Conservation (phyloP, 176 grass and related monocot species). For the Triticum monococcum region DNA sequence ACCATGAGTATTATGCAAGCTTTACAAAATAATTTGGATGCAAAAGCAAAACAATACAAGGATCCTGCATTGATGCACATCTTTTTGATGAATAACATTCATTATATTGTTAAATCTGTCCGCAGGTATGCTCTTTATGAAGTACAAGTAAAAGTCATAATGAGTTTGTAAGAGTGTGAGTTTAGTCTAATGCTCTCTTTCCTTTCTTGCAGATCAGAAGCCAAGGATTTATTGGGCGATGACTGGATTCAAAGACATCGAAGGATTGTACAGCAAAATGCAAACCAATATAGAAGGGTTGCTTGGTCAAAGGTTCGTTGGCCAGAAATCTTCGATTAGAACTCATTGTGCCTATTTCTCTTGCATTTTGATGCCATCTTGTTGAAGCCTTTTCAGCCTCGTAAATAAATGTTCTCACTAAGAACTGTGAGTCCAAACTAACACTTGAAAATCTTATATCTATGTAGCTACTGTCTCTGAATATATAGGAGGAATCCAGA, state of each 20-base stretch:
- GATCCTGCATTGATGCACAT: slow-evolving; percentile 81
- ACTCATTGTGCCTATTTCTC: not conserved
- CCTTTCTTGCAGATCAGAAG: slow-evolving; percentile 65
- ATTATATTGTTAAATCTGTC: slow-evolving; percentile 91
- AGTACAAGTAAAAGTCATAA: slow-evolving; percentile 18
- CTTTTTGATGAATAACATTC: slow-evolving; percentile 99
- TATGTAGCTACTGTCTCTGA: not conserved
- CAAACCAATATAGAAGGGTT: slow-evolving; percentile 92
- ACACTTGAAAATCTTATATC: not conserved
- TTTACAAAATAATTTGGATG: slow-evolving; percentile 87
- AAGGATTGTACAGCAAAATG: slow-evolving; percentile 93
- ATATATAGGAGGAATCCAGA: slow-evolving; percentile 7
- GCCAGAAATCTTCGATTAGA: not conserved
- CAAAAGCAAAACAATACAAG: slow-evolving; percentile 92
- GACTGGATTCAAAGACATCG: slow-evolving; percentile 97
- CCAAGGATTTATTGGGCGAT: slow-evolving; percentile 92
- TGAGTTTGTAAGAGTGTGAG: not conserved
- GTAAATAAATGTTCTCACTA: slow-evolving; percentile 15
- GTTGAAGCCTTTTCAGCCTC: not conserved
- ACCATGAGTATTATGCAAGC: slow-evolving; percentile 98
- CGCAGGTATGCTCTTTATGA: slow-evolving; percentile 57
- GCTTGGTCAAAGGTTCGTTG: slow-evolving; percentile 86
- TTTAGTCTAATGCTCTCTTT: not conserved
- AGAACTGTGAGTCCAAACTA: not conserved
- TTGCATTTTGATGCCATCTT: not conserved